Base-by-base conservation (phyloP, 345 rosid species). In the Syzygium aromaticum region DNA sequence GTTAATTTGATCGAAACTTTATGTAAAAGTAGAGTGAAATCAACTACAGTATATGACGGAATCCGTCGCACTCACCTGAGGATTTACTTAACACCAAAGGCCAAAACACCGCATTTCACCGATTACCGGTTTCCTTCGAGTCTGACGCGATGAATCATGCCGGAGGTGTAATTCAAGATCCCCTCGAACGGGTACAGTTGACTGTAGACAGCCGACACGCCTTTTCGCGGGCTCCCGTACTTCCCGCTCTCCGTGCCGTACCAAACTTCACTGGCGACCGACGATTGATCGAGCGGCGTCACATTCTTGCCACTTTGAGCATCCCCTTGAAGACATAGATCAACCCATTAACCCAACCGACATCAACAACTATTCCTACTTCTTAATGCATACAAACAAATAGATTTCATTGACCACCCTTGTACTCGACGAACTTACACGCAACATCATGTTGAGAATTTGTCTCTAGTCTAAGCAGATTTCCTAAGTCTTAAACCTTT, bases 161-260 rank as follows among this genome's bases (percentile, higher is more conserved):
- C 95, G n/a, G 98, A 96, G 5, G 98, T 96, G 89, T 96, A 96
- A 88, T 97, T 97, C 85, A 89, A 84, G 51, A 96, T 96, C 25
- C 97, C 99, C 88, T 94, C 89, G 84, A 95, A 97, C 1, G 98
- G 96, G 88, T 95, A 97, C 80, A 96, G 91, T 51, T 97, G 98
- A 88, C 93, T 94, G 43, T 97, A 97, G 88, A 94, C 94, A 40
- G 91, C 88, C 11, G 98, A 93, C 85, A 91, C 88, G 61, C 99
- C 96, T 30, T 54, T 91, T 61, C 17, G 85, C 78, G 88, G 91
- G n/a, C 57, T 86, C 1, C 85, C 43, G 87, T 93, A 94, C 1
- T 92, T 92, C 40, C 95, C 94, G 84, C 93, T 92, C 73, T 87
- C 88, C 22, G 90, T 94, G 57, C 97, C 98, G 88, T 93, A 95